Conservation (phyloP, 1,139 yeast genomes). For the Kodamaea plutei region DNA sequence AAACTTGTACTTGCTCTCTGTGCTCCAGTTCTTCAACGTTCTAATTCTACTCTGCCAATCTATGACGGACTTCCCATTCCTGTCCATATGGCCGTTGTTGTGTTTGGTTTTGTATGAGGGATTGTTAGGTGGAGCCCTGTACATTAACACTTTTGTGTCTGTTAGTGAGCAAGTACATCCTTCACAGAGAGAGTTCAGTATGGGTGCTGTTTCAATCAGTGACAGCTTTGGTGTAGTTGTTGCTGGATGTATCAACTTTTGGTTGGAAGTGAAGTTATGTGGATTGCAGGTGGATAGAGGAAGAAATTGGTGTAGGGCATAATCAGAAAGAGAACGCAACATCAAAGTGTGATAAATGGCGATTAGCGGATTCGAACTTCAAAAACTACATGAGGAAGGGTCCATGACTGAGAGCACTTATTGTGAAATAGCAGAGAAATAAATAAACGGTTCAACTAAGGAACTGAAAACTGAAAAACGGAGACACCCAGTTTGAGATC, state of each 20-base stretch:
- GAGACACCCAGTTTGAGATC: too few species aligned
- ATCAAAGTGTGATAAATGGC: too few species aligned
- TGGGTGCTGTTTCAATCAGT: constrained; percentile 92
- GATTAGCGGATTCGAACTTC: too few species aligned
- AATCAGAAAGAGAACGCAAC: background rate
- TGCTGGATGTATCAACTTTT: constrained; percentile 73
- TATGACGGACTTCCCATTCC: constrained; percentile 52
- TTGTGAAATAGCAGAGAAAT: too few species aligned
- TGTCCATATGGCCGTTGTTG: constrained; percentile 55
- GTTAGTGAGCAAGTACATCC: constrained; percentile 62
- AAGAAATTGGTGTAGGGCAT: constrained; percentile 55
- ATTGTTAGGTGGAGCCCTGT: constrained; percentile 82
- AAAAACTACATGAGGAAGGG: too few species aligned
- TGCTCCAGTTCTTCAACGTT: constrained; percentile 68
- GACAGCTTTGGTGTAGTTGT: constrained; percentile 84
- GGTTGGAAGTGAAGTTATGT: constrained; percentile 69
- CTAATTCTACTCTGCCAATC: constrained; percentile 61
- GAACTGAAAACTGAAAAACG: too few species aligned
- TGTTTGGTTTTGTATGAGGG: constrained; percentile 78
- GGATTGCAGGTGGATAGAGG: constrained; percentile 60
- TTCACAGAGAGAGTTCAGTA: constrained; percentile 70
- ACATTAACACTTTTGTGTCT: constrained; percentile 80
- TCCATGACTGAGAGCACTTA: too few species aligned
- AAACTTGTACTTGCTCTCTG: constrained; percentile 56
- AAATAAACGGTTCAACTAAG: too few species aligned